Evolutionary conservation across 2,329 filamentous ascomycete species (phyloP).

Genomic region (Zymoseptoria brevis): DNA sequence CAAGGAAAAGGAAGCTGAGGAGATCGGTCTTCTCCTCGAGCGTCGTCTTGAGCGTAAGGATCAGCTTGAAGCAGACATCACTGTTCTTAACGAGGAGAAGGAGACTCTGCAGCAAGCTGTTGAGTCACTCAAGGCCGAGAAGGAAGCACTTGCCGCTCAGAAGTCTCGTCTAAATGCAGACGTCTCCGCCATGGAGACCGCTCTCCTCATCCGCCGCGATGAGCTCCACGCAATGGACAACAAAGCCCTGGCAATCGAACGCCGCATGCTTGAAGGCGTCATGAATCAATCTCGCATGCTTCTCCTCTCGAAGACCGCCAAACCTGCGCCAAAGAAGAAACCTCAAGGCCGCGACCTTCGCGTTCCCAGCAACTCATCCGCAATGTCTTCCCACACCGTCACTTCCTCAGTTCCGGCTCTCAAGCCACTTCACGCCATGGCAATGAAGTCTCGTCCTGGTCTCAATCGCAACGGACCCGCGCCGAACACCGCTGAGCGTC

Average conservation of each 20-base stretch:
- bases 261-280: conserved; percentile 86
- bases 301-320: conserved; percentile 61
- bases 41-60: conserved; percentile 61
- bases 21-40: conserved; percentile 73
- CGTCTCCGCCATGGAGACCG: conserved; percentile 83
- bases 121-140: conserved; percentile 54
- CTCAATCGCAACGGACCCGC: conserved; percentile 34
- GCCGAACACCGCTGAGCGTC: conserved; percentile 44
- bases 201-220: conserved; percentile 77
- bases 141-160: conserved; percentile 67
- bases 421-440: conserved; percentile 33
- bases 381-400: conserved; percentile 37
- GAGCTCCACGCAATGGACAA: conserved; percentile 86
- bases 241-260: conserved; percentile 80
- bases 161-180: conserved; percentile 77
- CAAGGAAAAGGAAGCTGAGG: conserved; percentile 69
- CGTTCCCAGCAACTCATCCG: conserved; percentile 31
- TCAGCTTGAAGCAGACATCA: conserved; percentile 43
- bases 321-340: conserved; percentile 36
- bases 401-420: conserved; percentile 27
- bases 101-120: conserved; percentile 46
- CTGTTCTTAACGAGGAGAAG: conserved; percentile 39
- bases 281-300: conserved; percentile 91
- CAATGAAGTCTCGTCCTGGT: conserved; percentile 42
- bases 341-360: conserved; percentile 34